A percentile compares a stretch with the other conserved stretches of the same genome.
These are phyloP conservation scores for Bipolaris sorokiniana DNA, from an alignment of 2,329 filamentous ascomycete species.

Conservation along the genomic window DNA sequence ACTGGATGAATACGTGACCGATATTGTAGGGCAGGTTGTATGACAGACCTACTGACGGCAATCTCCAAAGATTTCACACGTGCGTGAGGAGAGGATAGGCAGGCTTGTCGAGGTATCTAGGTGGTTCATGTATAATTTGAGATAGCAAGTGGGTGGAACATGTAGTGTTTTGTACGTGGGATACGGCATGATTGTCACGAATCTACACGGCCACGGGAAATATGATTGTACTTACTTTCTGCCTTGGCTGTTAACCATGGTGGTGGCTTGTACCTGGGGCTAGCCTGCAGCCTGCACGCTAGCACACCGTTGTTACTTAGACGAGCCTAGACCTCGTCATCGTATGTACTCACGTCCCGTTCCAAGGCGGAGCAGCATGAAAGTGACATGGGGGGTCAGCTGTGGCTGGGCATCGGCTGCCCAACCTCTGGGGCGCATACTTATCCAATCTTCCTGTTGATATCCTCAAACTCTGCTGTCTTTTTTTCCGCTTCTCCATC, in stretches of 20 bases:
- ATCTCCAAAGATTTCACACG: not conserved
- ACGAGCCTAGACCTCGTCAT: constrained; percentile 24
- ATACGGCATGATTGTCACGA: constrained; percentile 36
- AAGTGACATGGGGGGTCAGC: constrained; percentile 33
- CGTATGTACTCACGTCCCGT: constrained; percentile 29
- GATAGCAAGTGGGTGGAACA: constrained; percentile 19
- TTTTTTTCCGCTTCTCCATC: constrained; percentile 3
- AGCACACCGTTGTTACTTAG: constrained; percentile 18
- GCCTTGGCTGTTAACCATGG: constrained; percentile 14
- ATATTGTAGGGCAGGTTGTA: not conserved
- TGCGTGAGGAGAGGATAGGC: constrained; percentile 6
- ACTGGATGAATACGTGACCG: constrained; percentile 3
- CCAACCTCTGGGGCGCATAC: constrained; percentile 25
- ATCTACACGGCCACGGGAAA: constrained; percentile 21
- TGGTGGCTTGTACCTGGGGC: constrained; percentile 28
- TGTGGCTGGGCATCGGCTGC: constrained; percentile 41
- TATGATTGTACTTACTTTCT: constrained; percentile 11
- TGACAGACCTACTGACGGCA: constrained; percentile 8
- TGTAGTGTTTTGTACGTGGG: constrained; percentile 26
- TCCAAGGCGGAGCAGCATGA: constrained; percentile 36
- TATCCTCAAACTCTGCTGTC: constrained; percentile 24
- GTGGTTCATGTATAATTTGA: constrained; percentile 28
- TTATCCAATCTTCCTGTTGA: constrained; percentile 24
- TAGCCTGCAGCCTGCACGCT: constrained; percentile 21
- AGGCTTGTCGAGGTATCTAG: constrained; percentile 12